Evolutionary conservation across 1,284 basidiomycete species (phyloP), one percentile per base, ranked within the genome.

Genomic region (Cutaneotrichosporon sp.): DNA sequence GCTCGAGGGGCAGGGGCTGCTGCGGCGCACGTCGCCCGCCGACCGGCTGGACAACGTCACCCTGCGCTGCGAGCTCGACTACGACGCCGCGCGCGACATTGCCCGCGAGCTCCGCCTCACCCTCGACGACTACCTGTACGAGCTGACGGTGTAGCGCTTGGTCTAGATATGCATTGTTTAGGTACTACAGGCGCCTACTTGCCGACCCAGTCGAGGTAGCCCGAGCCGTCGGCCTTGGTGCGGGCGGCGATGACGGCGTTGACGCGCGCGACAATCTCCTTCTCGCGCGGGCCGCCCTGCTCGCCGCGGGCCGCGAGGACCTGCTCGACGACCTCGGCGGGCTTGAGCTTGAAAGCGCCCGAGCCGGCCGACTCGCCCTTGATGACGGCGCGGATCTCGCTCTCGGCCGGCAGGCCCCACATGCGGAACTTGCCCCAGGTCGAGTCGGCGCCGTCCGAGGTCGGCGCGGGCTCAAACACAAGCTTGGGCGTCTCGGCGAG

Each of bases 11-110:
- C 85, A 87, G 79, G 85, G 87, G 1, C 82, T 91, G 8, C 74
- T 95, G 24, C 83, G 87, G 58, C 84, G 89, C 18, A 87, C 85
- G 2, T 86, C 88, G 3, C 83, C 84, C 0, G 51, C 56, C 1
- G 79, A 80, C 45, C 63, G 79, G 38, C 63, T 81, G 3, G 91
- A 92, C 56, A 86, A 84, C 66, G 75, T 92, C 14, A 86, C 84
- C 77, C 87, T 90, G 71, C 90, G 89, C 68, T 90, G 88, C 72
- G 89, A 87, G 13, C 82, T 91, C 25, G 86, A 86, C 18, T 87
- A 89, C 62, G 87, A 90, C 16, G 80, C 84, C 7, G 85, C 85
- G 1, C 79, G 87, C 58, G 75, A 73, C 6, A 73, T 92, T 6
- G 87, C 89, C 9, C 85, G 84, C 60, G 85, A 88, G 33, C 71